These are phyloP conservation scores for Cercospora nicotianae DNA, from an alignment of 2,329 filamentous ascomycete species.

Conservation along the genomic window DNA sequence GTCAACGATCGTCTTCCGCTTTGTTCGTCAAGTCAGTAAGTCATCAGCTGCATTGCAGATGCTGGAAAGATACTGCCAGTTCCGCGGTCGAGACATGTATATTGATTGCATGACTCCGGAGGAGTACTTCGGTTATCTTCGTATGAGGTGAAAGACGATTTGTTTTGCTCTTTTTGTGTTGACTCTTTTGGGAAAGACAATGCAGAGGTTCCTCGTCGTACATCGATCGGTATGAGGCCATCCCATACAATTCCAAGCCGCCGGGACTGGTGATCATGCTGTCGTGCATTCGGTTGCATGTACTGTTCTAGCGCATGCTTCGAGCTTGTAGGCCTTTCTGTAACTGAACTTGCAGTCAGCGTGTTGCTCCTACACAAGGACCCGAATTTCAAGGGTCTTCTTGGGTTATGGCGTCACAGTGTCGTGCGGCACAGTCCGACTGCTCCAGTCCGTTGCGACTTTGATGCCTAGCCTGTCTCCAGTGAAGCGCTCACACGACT, in stretches of 20 bases:
- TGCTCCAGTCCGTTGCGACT: neutral
- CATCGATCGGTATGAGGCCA: too few species aligned
- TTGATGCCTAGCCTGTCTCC: neutral
- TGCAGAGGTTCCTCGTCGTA: too few species aligned
- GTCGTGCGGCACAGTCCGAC: slow-evolving; percentile 1
- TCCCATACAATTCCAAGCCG: too few species aligned
- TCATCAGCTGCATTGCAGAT: neutral
- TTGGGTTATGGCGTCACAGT: neutral
- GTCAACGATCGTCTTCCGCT: neutral
- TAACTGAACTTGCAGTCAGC: neutral
- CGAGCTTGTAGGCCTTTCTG: too few species aligned
- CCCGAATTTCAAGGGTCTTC: neutral
- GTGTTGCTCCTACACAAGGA: neutral
- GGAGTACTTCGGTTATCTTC: neutral
- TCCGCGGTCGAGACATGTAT: neutral
- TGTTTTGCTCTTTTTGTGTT: neutral
- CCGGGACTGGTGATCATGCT: too few species aligned
- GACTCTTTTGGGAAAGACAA: neutral
- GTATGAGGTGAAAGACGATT: neutral
- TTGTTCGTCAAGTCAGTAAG: neutral
- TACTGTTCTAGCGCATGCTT: too few species aligned
- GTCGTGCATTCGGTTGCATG: too few species aligned
- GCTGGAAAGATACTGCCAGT: neutral
- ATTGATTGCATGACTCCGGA: too few species aligned
- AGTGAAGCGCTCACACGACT: too few species aligned